Evolutionary conservation across 2,329 filamentous ascomycete species (phyloP).

Genomic region (Ceratocystis alfenasii): DNA sequence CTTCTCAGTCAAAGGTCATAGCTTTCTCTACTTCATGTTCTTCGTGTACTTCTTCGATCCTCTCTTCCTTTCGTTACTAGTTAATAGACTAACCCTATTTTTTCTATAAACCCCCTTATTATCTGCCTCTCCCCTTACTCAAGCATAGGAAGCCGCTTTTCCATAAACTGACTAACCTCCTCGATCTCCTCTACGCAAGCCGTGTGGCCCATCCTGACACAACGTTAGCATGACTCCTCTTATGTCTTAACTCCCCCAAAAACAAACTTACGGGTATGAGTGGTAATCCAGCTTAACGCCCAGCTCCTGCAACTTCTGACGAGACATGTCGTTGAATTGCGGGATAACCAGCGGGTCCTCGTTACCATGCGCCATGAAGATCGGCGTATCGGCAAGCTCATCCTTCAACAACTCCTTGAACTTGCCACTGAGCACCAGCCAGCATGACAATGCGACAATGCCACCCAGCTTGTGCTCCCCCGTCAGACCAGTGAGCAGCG

Average conservation of each 20-base stretch:
- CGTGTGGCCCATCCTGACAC: slow-evolving; percentile 56
- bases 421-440: slow-evolving; percentile 52
- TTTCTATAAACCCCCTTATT: neutral
- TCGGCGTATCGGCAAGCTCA: slow-evolving; percentile 54
- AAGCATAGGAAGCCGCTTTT: slow-evolving; percentile 34
- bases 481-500: slow-evolving; percentile 69
- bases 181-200: slow-evolving; percentile 69
- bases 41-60: neutral
- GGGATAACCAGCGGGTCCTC: slow-evolving; percentile 60
- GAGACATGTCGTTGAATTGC: slow-evolving; percentile 55
- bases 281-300: slow-evolving; percentile 66
- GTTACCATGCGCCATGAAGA: slow-evolving; percentile 85
- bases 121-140: neutral
- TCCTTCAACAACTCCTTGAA: slow-evolving; percentile 35
- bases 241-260: neutral
- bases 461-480: slow-evolving; percentile 65
- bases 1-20: neutral
- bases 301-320: slow-evolving; percentile 52
- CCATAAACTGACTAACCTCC: slow-evolving; percentile 56
- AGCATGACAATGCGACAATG: slow-evolving; percentile 74
- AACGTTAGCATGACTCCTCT: neutral
- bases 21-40: neutral
- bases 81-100: neutral
- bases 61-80: neutral
- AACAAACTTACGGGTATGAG: slow-evolving; percentile 53